Base-by-base conservation (phyloP, 164 flowering plant species). In the Liquidambar formosana region DNA sequence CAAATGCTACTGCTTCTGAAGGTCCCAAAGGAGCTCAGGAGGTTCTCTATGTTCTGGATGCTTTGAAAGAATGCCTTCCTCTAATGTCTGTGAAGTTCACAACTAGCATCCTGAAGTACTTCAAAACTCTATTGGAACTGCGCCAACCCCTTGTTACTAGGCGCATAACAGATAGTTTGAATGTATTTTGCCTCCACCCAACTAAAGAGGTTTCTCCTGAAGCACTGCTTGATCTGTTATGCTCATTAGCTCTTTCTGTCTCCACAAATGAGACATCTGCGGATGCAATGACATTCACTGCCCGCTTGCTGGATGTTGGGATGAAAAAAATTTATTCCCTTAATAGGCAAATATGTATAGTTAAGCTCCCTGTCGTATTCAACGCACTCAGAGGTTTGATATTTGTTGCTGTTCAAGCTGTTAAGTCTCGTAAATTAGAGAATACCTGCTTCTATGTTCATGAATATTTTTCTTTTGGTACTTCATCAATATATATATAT, bases 231-330 rank as follows among this genome's bases (percentile, higher is more conserved):
- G 97, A 93, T 63, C 66, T 96, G 64, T 75, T 96, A 56, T 81
- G 89, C 76, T 82, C 84, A 4, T 68, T 93, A 54, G 89, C 91
- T 62, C 46, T 73, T 9, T 82, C 86, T 61, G 75, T 80, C 49
- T 80, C 92, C 8, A 57, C 74, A 11, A 73, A 77, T 54, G 93
- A 88, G 75, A 86, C 83, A 16, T 82, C 93, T 63, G 91, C 77
- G 1, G 98, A 92, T 85, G 80, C 63, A 68, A 75, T 93, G 92
- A 87, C 93, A 10, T 84, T 80, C 68, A 85, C 85, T 49, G 87
- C 88, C 66, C 93, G 98, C 16, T 75, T 93, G 76, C 83, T 96
- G 53, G 92, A 83, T 81, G 84, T 72, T 72, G 98, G 97, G 63
- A 84, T 90, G 79, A 76, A 41, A 61, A 96, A 84, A 77, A 85